phyloP scores from a whole-genome alignment of 371 early-diverging fungal species.

The Mortierella sp. region DNA sequence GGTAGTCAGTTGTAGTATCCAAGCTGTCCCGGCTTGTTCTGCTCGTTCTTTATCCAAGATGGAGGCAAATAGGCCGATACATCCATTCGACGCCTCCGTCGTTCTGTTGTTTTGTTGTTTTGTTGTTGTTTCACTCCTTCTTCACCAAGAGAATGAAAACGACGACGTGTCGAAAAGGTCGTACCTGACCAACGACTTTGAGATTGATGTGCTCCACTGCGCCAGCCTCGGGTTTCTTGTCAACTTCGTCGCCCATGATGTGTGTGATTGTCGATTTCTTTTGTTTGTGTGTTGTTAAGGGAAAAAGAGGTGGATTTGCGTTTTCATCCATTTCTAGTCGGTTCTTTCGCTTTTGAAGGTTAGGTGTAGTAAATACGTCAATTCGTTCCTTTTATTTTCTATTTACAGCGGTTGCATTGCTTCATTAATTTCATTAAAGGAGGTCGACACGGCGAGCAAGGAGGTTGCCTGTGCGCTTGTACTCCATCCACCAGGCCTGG shows the following conservation, averaged over 20 bases:
- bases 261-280: slow-evolving; percentile 42
- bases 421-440: slow-evolving; percentile 27
- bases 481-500: slow-evolving; percentile 86
- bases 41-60: too few species aligned
- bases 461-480: slow-evolving; percentile 50
- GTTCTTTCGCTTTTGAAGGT: background rate
- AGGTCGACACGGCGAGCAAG: slow-evolving; percentile 40
- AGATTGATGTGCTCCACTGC: slow-evolving; percentile 87
- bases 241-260: slow-evolving; percentile 55
- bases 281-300: slow-evolving; percentile 1
- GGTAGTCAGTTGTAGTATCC: too few species aligned
- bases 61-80: too few species aligned
- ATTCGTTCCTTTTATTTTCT: background rate
- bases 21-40: too few species aligned
- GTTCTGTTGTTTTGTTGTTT: background rate
- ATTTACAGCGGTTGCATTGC: background rate
- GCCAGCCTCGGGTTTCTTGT: slow-evolving; percentile 68
- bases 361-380: background rate
- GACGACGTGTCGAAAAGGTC: background rate
- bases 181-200: slow-evolving; percentile 88
- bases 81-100: too few species aligned
- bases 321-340: background rate
- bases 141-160: background rate
- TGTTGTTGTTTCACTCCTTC: background rate
- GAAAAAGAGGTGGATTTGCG: background rate